Evolutionary conservation across 345 rosid genomes (phyloP).

Genomic region (Lepidium africanum): DNA sequence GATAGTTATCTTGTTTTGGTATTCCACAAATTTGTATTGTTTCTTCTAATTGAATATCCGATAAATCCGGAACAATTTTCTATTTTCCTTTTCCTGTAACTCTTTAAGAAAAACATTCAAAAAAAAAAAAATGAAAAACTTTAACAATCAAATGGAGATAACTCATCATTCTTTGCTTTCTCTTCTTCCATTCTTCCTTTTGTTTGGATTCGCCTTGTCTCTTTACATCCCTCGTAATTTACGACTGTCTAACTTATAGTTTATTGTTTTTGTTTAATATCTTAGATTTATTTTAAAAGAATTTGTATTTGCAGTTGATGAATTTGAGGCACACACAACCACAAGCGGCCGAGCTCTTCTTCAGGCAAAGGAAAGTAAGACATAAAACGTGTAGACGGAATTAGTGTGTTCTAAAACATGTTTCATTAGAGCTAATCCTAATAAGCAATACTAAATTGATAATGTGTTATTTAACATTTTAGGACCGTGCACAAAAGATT

Average conservation of each 20-base stretch:
- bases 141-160: constrained; percentile 29
- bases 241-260: neutral
- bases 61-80: constrained; percentile 14
- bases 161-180: constrained; percentile 17
- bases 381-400: too few relatives aligned
- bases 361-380: constrained; percentile 46
- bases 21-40: neutral
- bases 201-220: constrained; percentile 29
- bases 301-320: constrained; percentile 38
- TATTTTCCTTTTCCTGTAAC: constrained; percentile 19
- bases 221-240: constrained; percentile 32
- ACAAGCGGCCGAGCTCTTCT: constrained; percentile 54
- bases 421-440: neutral
- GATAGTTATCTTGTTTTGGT: neutral
- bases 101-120: neutral
- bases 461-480: neutral
- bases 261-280: neutral
- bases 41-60: constrained; percentile 10
- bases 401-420: neutral
- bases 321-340: constrained; percentile 28
- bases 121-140: neutral
- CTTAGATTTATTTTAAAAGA: neutral
- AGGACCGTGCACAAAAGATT: constrained; percentile 52
- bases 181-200: constrained; percentile 28
- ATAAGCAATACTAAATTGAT: neutral